Conservation (phyloP, 2,329 filamentous ascomycete genomes). For the Ceratocystis cacaofunesta region DNA sequence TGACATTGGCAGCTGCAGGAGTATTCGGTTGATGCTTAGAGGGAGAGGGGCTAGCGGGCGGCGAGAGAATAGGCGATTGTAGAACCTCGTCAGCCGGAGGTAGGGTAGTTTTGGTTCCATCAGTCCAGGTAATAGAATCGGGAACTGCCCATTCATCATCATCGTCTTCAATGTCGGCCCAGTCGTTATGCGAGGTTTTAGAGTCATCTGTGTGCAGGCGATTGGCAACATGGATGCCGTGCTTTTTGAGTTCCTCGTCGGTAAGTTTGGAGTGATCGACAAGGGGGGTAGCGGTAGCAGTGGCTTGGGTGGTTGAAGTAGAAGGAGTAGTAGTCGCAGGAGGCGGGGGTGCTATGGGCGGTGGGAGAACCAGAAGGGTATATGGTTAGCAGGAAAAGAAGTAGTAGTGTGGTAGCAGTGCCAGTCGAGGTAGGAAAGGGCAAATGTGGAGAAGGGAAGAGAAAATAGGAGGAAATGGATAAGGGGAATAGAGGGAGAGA, state of each 20-base stretch:
- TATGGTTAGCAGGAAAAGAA: neutral
- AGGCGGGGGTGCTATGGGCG: slow-evolving; percentile 13
- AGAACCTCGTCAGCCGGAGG: slow-evolving; percentile 37
- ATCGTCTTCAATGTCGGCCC: slow-evolving; percentile 82
- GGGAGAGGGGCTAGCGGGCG: neutral
- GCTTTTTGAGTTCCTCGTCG: slow-evolving; percentile 75
- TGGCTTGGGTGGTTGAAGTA: slow-evolving; percentile 27
- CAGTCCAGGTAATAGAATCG: slow-evolving; percentile 74
- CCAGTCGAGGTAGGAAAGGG: no score
- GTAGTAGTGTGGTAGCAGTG: no score
- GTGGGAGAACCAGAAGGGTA: neutral
- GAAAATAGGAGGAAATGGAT: neutral
- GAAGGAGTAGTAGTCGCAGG: slow-evolving; percentile 17
- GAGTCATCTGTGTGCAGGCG: slow-evolving; percentile 61
- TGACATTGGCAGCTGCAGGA: slow-evolving; percentile 23
- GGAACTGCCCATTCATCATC: slow-evolving; percentile 69
- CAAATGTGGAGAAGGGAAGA: neutral
- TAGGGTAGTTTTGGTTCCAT: slow-evolving; percentile 69
- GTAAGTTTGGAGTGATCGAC: slow-evolving; percentile 70
- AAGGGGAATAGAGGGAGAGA: slow-evolving; percentile 20
- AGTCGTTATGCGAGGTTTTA: slow-evolving; percentile 57
- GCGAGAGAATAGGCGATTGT: slow-evolving; percentile 18
- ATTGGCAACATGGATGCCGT: slow-evolving; percentile 71
- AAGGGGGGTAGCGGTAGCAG: slow-evolving; percentile 30
- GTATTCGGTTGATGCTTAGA: slow-evolving; percentile 27